Evolutionary conservation across 768 basidiomycete species (phyloP), one percentile per base, ranked within the genome.

Genomic region (Kwoniella botswanensis): DNA sequence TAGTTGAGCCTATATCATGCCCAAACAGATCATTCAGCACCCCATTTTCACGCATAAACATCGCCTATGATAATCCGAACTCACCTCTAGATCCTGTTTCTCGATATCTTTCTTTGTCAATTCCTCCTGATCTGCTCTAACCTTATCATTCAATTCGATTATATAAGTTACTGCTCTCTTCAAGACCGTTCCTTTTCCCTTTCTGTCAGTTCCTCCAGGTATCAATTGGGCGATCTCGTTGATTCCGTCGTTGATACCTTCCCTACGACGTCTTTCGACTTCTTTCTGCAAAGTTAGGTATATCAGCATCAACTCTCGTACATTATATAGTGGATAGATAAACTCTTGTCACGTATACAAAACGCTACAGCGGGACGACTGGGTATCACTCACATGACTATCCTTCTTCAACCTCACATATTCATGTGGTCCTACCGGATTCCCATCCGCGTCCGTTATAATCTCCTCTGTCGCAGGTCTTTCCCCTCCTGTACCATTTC

Each of bases 221-320:
- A 98, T 90, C 75, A 95, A 92, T 0, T 90, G 88, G 0, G 92
- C 91, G 17, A 98, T 90, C 76, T 92, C 91, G 79, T 92, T 93
- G 85, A 99, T 97, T 0, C 95, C 95, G 72, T 95, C 92, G 84
- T 96, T 97, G 85, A 99, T 98, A 75, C 94, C 94, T 18, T 94
- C 94, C 58, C 96, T 88, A 64, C 96, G 90, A 46, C 93, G 89
- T 64, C 96, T 91, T 83, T 99, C 96, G 13, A 98, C 94, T 85
- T 98, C 94, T 93, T 98, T 98, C 95, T 98, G 85, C 63, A 91
- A 86, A 21, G 42, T 12, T 9, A 59, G 26, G 54, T 42, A n/a
- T 44, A 21, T 43, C 18, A 24, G 17, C 24, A 44, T 24, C 1
- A 29, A 7, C 24, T 24, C 17, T 15, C 11, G 21, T 52, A 15